A percentile compares a stretch with the other conserved stretches of the same genome.
These are phyloP conservation scores for Firmiana major DNA, from an alignment of 345 rosid genomes.

Conservation along the genomic window DNA sequence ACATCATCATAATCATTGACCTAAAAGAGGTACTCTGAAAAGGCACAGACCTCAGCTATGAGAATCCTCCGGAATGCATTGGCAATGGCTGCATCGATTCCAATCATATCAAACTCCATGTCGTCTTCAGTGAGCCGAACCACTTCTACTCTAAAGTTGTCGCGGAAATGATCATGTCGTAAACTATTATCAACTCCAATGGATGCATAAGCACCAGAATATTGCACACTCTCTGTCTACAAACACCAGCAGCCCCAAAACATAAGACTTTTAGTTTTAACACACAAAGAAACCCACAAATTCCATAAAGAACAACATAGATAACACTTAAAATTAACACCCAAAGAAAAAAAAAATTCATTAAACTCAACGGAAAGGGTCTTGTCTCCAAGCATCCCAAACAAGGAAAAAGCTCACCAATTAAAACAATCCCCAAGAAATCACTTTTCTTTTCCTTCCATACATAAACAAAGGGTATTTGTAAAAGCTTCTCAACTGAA, in stretches of 20 bases:
- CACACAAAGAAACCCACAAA: neutral
- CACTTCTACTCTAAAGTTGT: conserved; percentile 61
- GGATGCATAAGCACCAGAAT: conserved; percentile 84
- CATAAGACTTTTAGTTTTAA: neutral
- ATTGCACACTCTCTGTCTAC: conserved; percentile 60
- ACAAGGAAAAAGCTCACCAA: neutral
- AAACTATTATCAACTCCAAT: conserved; percentile 68
- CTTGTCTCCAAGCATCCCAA: neutral
- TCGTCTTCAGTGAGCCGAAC: conserved; percentile 44
- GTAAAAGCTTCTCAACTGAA: neutral
- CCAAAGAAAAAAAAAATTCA: neutral
- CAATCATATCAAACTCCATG: conserved; percentile 83
- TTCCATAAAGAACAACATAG: neutral
- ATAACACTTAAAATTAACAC: neutral
- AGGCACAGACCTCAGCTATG: conserved; percentile 66
- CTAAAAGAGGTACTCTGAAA: neutral
- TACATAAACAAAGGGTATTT: neutral
- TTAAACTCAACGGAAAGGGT: neutral
- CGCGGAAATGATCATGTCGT: conserved; percentile 42
- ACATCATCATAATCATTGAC: neutral
- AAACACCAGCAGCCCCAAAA: conserved; percentile 16
- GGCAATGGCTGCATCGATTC: conserved; percentile 77
- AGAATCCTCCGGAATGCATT: conserved; percentile 93
- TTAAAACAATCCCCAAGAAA: neutral
- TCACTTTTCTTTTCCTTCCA: neutral